Base-by-base conservation (phyloP, 257 asterid genomes). In the Mitragyna speciosa region DNA sequence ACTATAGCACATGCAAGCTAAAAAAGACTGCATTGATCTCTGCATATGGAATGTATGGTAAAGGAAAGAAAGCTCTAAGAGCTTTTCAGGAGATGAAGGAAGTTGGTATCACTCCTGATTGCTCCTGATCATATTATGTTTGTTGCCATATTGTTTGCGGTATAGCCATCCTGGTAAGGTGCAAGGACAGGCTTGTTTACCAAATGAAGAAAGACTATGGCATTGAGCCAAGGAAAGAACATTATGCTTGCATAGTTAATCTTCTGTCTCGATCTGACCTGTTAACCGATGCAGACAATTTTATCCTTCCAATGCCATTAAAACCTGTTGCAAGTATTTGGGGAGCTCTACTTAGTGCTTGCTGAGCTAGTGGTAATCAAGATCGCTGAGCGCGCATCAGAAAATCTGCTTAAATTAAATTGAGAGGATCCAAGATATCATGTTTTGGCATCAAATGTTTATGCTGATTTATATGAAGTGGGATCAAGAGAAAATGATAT, bases 81-180 rank as follows among this genome's bases (percentile, higher is more conserved):
- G 86, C 89, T 80, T 94, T 91, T 74, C 86, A 86, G 49, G 85
- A 79, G 75, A 89, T 92, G 97, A 89, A 86, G 89, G 80, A 81
- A 72, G 67, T 74, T 17, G 92, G 92, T 69, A 73, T 87, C n/a
- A n/a, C n/a, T n/a, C n/a, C n/a, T n/a, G n/a, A n/a, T n/a, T 75
- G 51, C 69, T 76, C 96, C 91, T 20, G 98, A 91, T 86, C 91
- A 87, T 76, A 59, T 93, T 47, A 86, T 82, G 52, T 94, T 94
- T 83, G 69, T 92, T 83, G 87, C 97, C 22, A 54, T 92, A 59
- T 83, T 94, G 78, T 87, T 85, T 76, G 97, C 97, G 6, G n/a
- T 94, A 96, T 77, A 92, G 97, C 85, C 98, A 92, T 85, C 90
- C 98, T 52, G 92, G 98, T 66, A 84, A 92, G 81, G 96, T 92